Evolutionary conservation across 2,329 filamentous ascomycete species (phyloP), one percentile per base, ranked within the genome.

Genomic region (Botrytis paeoniae): DNA sequence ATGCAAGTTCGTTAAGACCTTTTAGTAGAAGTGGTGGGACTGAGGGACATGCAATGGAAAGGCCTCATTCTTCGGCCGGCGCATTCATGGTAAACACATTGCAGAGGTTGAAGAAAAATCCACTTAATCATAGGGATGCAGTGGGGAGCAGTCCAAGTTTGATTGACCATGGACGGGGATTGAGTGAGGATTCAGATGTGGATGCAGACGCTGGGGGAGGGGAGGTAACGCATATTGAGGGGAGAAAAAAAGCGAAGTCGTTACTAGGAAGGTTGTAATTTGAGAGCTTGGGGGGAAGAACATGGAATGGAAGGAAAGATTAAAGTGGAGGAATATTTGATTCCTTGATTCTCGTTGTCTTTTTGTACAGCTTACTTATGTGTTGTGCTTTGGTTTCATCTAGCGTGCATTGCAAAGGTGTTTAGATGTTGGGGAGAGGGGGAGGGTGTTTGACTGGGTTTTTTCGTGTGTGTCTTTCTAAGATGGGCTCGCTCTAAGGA

Each of bases 11-110:
- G 16, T 57, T 68, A 18, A 68, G 48, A 29, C 65, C 65, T 5
- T 68, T 68, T 37, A 72, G 65, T 22, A 74, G 71, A 18, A 76
- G 73, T 63, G 71, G 75, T n/a, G 72, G 29, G 9, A 71, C 63
- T 5, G 62, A 70, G 1, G 57, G 70, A 14, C 74, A 73, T 57
- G 68, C 48, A 6, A 57, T 68, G 29, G 65, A 57, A 25, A 68
- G 65, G 45, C 65, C 65, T 4, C 65, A 68, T 22, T 57, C 65
- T 57, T 68, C 65, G 1, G 65, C 65, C 3, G 48, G 65, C 9
- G 25, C 48, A 3, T 68, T 68, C 14, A 68, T 68, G 65, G 65
- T 22, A 20, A 68, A 32, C 9, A 68, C 65, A 0, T 32, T 68
- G 8, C 65, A 68, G 25, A 39, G n/a, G 18, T 29, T 68, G 18